Evolutionary conservation across 768 basidiomycete genomes (phyloP), one percentile per base, ranked within the genome.

Genomic region (Boletus bicolor): DNA sequence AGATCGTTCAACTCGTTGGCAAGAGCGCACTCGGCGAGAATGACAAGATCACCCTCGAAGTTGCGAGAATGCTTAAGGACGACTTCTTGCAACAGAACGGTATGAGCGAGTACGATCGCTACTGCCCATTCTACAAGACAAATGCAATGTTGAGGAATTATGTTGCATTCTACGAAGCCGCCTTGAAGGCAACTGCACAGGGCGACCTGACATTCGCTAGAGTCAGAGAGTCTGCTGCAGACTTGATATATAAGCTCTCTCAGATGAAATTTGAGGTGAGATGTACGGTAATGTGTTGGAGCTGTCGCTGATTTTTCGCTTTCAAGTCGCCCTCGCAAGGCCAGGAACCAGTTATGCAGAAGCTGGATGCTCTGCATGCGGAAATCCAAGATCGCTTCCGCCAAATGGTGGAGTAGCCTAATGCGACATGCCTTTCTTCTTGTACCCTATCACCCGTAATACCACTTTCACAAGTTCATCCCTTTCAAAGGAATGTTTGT

Each of bases 121-220:
- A 83, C 77, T 99, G 96, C 68, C 96, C 96, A 14, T 98, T 99
- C 82, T 97, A 97, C 85, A 97, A 98, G 87, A 97, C 95, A 44
- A 89, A 86, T 53, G 91, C 83, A 45, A 99, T 99, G 97, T 73
- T 98, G 70, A 84, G 83, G 68, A 96, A 96, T 75, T 93, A 96
- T 69, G 92, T 98, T 60, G 83, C 84, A 12, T 98, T 94, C 82
- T 90, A 97, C 70, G 91, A 98, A 69, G 78, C 82, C n/a, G 93
- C 96, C 8, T 79, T 89, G 68, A 87, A 83, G 67, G 89, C 92
- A 21, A 91, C 97, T 48, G 81, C 86, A 28, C 84, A 89, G 64
- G 85, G 87, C 49, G 90, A 93, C 64, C 75, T 89, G 55, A 92
- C 92, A 19, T 96, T 93, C 66, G 76, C 85, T 35, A 86, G 85